phyloP scores from a whole-genome alignment of 345 rosid species.

The Hibiscus mutabilis region DNA sequence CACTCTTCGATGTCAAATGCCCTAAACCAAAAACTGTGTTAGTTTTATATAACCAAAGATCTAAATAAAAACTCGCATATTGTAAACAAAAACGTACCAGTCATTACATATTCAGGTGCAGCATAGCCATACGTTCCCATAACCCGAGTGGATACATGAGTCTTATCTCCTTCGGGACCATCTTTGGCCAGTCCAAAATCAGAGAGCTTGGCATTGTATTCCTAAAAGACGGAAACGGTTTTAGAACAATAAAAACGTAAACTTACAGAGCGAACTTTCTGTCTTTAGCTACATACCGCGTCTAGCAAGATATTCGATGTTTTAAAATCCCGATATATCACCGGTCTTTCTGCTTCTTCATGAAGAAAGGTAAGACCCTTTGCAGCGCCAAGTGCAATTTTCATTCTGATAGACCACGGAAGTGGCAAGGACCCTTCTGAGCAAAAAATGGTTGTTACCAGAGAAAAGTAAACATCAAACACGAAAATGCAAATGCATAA shows the following conservation, averaged over 20 bases:
- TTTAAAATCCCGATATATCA: conserved; percentile 81
- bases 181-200: conserved; percentile 88
- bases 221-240: conserved; percentile 32
- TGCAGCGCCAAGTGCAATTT: conserved; percentile 76
- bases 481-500: conserved; percentile 4
- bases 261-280: background rate
- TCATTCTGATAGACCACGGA: conserved; percentile 83
- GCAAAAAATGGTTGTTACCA: conserved; percentile 30
- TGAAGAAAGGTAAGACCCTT: conserved; percentile 81
- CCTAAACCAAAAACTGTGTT: conserved; percentile 29
- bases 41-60: background rate
- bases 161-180: conserved; percentile 70
- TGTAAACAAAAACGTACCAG: conserved; percentile 35
- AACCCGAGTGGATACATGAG: conserved; percentile 77
- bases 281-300: conserved; percentile 34
- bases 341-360: conserved; percentile 73
- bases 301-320: conserved; percentile 75
- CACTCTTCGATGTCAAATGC: conserved; percentile 74
- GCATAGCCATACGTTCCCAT: conserved; percentile 90
- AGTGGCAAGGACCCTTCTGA: conserved; percentile 77
- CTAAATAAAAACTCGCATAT: too few species aligned
- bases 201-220: conserved; percentile 75
- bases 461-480: conserved; percentile 18
- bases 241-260: background rate
- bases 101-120: conserved; percentile 83